Conservation (phyloP, 176 grass and related monocot genomes). For the Paspalum notatum region DNA sequence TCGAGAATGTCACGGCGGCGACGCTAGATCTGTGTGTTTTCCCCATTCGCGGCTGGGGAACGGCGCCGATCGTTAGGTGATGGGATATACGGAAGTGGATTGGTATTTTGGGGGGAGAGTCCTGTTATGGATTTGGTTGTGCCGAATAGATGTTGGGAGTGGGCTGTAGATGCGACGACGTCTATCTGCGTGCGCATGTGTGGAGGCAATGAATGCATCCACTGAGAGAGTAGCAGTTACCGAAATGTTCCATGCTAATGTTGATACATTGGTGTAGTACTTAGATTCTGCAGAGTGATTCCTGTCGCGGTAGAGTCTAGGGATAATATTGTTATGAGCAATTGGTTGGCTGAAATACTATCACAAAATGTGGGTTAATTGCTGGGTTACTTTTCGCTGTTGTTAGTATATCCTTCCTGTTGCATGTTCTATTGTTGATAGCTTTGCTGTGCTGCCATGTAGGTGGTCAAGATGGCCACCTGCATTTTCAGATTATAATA, state of each 20-base stretch:
- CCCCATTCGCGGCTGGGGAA: not conserved
- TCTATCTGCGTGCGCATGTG: not conserved
- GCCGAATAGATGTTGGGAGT: not conserved
- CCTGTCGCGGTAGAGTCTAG: too few species aligned
- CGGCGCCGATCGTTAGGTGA: not conserved
- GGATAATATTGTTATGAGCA: too few species aligned
- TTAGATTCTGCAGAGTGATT: too few species aligned
- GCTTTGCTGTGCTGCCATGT: not conserved
- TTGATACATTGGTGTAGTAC: too few species aligned
- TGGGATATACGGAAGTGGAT: not conserved
- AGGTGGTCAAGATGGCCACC: not conserved
- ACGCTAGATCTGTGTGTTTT: conserved; percentile 33
- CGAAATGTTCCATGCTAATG: not conserved
- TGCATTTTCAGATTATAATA: not conserved
- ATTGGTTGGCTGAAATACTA: not conserved
- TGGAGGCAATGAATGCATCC: not conserved
- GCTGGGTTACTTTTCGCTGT: too few species aligned
- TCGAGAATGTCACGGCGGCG: conserved; percentile 23
- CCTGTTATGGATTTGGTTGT: not conserved
- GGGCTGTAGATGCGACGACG: not conserved
- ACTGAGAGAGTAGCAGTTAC: not conserved
- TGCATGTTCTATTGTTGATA: not conserved
- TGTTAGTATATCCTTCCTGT: not conserved
- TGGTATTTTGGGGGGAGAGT: not conserved
- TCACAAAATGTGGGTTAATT: conserved; percentile 6